These are phyloP conservation scores for Spathaspora sp. DNA, from an alignment of 1,139 yeast species.

Conservation along the genomic window DNA sequence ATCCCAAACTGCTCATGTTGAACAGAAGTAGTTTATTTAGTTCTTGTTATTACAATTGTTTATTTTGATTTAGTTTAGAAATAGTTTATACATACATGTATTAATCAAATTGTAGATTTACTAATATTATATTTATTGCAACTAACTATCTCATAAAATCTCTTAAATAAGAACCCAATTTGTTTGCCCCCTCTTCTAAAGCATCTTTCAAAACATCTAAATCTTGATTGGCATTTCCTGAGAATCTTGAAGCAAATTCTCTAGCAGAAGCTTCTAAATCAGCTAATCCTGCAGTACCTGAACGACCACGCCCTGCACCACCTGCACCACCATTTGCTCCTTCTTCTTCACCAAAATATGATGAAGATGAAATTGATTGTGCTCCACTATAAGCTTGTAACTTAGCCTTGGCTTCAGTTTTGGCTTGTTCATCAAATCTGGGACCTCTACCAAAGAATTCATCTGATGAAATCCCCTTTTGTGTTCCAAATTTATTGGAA, in stretches of 20 bases:
- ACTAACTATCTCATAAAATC: constrained; percentile 62
- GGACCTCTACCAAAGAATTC: constrained; percentile 88
- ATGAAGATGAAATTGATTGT: constrained; percentile 83
- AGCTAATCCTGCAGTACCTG: constrained; percentile 15
- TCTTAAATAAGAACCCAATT: constrained; percentile 78
- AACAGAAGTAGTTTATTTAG: constrained; percentile 17
- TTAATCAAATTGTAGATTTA: not conserved
- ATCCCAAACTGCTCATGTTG: constrained; percentile 49
- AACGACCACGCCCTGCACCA: constrained; percentile 24
- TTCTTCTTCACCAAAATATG: constrained; percentile 89
- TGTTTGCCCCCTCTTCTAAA: constrained; percentile 92
- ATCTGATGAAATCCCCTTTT: constrained; percentile 94
- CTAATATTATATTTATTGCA: not conserved
- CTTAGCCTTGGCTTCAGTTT: constrained; percentile 75
- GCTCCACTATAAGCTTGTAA: constrained; percentile 83
- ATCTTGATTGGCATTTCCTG: constrained; percentile 83
- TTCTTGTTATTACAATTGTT: not conserved
- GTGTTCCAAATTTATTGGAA: constrained; percentile 75
- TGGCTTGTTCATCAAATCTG: constrained; percentile 73
- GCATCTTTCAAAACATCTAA: constrained; percentile 86
- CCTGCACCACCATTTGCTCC: constrained; percentile 28
- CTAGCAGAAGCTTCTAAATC: constrained; percentile 59
- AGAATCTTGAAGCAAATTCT: constrained; percentile 66
- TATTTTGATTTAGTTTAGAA: not conserved
- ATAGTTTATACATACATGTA: not conserved